Base-by-base conservation (phyloP, 495 filamentous ascomycete genomes). In the Penicillium canariense region DNA sequence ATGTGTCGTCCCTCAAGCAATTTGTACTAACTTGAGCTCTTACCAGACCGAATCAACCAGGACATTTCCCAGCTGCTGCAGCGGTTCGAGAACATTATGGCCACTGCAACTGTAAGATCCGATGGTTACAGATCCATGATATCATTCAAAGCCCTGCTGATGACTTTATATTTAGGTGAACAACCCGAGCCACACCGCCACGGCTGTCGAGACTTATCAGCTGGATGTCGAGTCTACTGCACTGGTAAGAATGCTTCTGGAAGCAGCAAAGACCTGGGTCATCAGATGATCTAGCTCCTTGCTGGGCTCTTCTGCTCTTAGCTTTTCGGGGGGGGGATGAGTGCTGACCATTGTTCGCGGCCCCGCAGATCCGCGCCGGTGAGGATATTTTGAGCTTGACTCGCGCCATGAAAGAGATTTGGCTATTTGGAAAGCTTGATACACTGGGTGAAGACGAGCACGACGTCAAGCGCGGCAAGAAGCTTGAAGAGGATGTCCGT, bases 391-490 rank as follows among this genome's bases (percentile, higher is more conserved):
- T 87, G 32, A 73, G 77, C 10, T 62, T 90, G 12, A 86, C 81
- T 28, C 78, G 86, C 12, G 70, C 75, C 6, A 71, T 90, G 72
- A 87, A 89, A 67, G 87, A 90, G 60, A 76, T 81, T n/a, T 90
- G 87, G 87, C 71, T 89, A 22, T 88, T 87, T 60, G 87, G 87
- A 14, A 80, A 84, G 54, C 73, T 89, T n/a, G 72, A 87, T 20
- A 86, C 84, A 0, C 64, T 88, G 8, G 81, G 80, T 17, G 77
- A 78, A 60, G 66, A 75, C 36, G 68, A 75, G 39, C 66, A 69
- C 31, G 76, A 78, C 48, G 54, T 69, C 3, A 54, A 68, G 54
- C 69, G 75, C 2, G 52, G 68, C 5, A 71, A 80, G 61, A 72
- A 75, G 60, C 71, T 81, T 15, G 82, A 84, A 60, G 68, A 70